Percentiles rank a stretch among this genome's conserved stretches.
phyloP scores from a whole-genome alignment of 1,139 yeast species.

The Nakaseomyces bracarensis region DNA sequence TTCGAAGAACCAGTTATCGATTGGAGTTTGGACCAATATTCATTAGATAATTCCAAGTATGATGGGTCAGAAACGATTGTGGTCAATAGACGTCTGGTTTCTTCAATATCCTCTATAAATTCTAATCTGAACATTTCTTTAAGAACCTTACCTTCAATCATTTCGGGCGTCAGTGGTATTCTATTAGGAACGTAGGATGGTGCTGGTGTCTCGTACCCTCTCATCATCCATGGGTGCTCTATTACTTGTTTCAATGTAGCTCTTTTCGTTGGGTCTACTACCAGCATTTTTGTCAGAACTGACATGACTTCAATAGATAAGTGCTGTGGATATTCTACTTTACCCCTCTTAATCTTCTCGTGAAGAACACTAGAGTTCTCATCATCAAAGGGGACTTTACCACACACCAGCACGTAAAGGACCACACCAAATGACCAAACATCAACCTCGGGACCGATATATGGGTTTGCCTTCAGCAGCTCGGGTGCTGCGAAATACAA shows the following conservation, averaged over 20 bases:
- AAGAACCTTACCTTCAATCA: constrained; percentile 58
- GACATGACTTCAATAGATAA: constrained; percentile 79
- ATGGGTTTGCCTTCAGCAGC: constrained; percentile 82
- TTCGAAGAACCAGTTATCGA: constrained; percentile 10
- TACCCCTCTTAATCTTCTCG: constrained; percentile 87
- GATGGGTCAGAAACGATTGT: constrained; percentile 55
- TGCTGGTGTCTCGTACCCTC: constrained; percentile 73
- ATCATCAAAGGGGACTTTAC: constrained; percentile 97
- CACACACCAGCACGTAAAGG: constrained; percentile 86
- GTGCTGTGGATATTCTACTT: constrained; percentile 83
- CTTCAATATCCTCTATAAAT: constrained; percentile 58
- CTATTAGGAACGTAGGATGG: constrained; percentile 69
- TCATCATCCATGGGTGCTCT: constrained; percentile 90
- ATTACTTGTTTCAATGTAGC: constrained; percentile 74
- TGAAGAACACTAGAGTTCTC: constrained; percentile 88
- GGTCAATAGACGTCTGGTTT: constrained; percentile 50
- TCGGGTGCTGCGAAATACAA: constrained; percentile 98
- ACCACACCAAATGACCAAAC: constrained; percentile 99
- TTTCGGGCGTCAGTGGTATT: constrained; percentile 58
- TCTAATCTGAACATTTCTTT: constrained; percentile 73
- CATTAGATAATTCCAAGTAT: constrained; percentile 42
- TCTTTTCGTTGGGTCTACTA: constrained; percentile 76
- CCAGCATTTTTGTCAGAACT: constrained; percentile 78
- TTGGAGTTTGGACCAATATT: constrained; percentile 21
- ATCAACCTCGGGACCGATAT: constrained; percentile 94